Percentiles rank a stretch among this genome's conserved stretches.
Evolutionary conservation across 768 basidiomycete species (phyloP).

Genomic region (Hemileccinum rubropunctum): DNA sequence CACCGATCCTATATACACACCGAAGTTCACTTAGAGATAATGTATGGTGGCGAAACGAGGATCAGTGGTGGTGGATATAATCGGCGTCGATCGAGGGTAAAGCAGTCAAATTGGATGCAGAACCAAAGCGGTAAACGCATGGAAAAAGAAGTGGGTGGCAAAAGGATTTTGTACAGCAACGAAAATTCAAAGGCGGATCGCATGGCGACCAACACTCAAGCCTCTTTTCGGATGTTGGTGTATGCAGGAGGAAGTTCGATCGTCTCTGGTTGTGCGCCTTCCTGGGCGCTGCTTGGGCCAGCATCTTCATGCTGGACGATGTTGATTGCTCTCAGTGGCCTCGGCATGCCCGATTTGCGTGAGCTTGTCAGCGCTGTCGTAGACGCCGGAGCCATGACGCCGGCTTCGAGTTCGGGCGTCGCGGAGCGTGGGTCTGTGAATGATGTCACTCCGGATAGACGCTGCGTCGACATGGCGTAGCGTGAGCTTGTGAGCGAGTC

Average conservation of each 20-base stretch:
- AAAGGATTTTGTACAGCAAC: background rate
- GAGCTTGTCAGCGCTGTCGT: conserved; percentile 24
- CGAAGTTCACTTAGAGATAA: background rate
- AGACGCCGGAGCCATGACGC: conserved; percentile 17
- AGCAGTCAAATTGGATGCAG: background rate
- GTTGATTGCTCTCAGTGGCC: conserved; percentile 67
- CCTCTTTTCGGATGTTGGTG: conserved; percentile 48
- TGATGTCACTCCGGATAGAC: conserved; percentile 27
- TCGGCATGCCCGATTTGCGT: conserved; percentile 39
- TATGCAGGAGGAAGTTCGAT: conserved; percentile 85
- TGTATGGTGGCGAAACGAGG: background rate
- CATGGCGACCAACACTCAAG: background rate
- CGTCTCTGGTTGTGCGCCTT: conserved; percentile 57
- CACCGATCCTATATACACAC: conserved; percentile 5
- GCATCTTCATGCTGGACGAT: conserved; percentile 86
- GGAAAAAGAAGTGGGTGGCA: background rate
- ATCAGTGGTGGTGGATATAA: conserved; percentile 1
- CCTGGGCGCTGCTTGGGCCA: conserved; percentile 38
- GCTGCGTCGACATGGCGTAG: conserved; percentile 24
- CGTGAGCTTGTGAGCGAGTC: conserved; percentile 21
- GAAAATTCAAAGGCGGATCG: background rate
- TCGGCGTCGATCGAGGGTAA: conserved; percentile 1
- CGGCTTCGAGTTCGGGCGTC: conserved; percentile 41
- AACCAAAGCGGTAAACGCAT: background rate
- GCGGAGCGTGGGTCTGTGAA: conserved; percentile 41